Evolutionary conservation across 1,284 basidiomycete species (phyloP), one percentile per base, ranked within the genome.

Genomic region (Ceratobasidium sp.): DNA sequence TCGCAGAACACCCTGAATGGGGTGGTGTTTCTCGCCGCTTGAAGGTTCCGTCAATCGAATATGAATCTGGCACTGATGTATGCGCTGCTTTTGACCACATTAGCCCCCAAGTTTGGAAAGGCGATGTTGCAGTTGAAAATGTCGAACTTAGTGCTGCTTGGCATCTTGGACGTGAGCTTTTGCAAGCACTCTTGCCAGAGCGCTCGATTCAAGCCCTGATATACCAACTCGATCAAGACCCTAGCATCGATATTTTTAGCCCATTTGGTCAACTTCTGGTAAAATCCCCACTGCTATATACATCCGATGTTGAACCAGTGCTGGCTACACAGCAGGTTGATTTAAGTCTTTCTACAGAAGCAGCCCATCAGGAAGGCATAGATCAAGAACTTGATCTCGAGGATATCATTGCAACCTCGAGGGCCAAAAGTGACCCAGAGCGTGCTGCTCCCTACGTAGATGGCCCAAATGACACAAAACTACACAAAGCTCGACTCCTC

Each of bases 1-100:
- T 85, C 1, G 81, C 81, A 0, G 77, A 82, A 58, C 81, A 85
- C 76, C 84, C 85, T 0, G 79, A 85, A 1, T 86, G 84, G 85
- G 84, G 85, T 65, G 78, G 78, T 10, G 35, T 80, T 1, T 83
- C 84, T 26, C 79, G 81, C 17, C 80, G 82, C 0, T 81, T 84
- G 10, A 79, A 80, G 28, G 77, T 82, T 5, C n/a, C 81, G 1
- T 66, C 78, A 4, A 45, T 64, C 11, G 37, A 64, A 10, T 64
- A n/a, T 23, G 13, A 20, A 13, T 31, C 37, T 42, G 23, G 42
- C 17, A 15, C 17, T 26, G 26, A 39, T 26, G 6, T 71, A 74
- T 3, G 80, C 79, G 31, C 65, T 82, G 11, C 79, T 1, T 61
- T 78, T 15, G 83, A 84, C 69, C 84, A 85, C 68, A 81, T 84